Evolutionary conservation across 495 filamentous ascomycete species (phyloP).

Genomic region (Daldinia concentrica): DNA sequence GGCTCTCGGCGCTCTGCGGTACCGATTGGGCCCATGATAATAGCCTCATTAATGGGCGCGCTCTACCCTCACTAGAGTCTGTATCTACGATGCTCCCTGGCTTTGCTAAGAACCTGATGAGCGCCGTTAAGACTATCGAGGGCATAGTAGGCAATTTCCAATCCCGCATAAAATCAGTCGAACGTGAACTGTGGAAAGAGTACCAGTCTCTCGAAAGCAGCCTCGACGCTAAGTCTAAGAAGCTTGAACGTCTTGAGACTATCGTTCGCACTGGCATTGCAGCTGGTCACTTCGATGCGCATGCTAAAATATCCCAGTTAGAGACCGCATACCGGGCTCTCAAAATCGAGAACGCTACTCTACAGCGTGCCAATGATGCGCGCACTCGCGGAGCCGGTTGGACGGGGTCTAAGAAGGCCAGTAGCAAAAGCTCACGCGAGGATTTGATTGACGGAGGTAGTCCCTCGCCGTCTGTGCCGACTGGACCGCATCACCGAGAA

Average conservation of each 20-base stretch:
- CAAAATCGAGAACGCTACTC: conserved; percentile 81
- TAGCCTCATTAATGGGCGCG: conserved; percentile 84
- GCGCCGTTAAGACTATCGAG: conserved; percentile 89
- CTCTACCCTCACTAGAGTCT: conserved; percentile 79
- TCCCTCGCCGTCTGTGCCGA: conserved; percentile 61
- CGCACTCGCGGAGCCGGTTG: conserved; percentile 49
- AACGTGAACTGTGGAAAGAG: conserved; percentile 87
- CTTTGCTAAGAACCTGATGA: conserved; percentile 87
- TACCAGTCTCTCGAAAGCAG: conserved; percentile 87
- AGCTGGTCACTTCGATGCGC: conserved; percentile 56
- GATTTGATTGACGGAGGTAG: conserved; percentile 48
- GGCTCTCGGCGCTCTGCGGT: conserved; percentile 85
- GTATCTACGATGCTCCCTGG: conserved; percentile 81
- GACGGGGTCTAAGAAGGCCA: conserved; percentile 32
- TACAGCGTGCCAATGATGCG: conserved; percentile 65
- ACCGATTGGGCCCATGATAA: conserved; percentile 92
- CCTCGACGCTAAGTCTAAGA: conserved; percentile 79
- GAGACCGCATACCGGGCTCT: conserved; percentile 82
- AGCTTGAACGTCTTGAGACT: conserved; percentile 86
- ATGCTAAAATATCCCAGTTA: conserved; percentile 72
- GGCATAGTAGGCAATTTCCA: conserved; percentile 82
- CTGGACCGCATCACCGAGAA: conserved; percentile 54
- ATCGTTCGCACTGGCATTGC: conserved; percentile 67
- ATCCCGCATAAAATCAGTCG: conserved; percentile 78
- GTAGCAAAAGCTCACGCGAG: conserved; percentile 42